Percentiles rank a stretch among this genome's conserved stretches.
These are phyloP conservation scores for Waltergamsia citrina DNA, from an alignment of 2,329 filamentous ascomycete genomes.

Conservation along the genomic window DNA sequence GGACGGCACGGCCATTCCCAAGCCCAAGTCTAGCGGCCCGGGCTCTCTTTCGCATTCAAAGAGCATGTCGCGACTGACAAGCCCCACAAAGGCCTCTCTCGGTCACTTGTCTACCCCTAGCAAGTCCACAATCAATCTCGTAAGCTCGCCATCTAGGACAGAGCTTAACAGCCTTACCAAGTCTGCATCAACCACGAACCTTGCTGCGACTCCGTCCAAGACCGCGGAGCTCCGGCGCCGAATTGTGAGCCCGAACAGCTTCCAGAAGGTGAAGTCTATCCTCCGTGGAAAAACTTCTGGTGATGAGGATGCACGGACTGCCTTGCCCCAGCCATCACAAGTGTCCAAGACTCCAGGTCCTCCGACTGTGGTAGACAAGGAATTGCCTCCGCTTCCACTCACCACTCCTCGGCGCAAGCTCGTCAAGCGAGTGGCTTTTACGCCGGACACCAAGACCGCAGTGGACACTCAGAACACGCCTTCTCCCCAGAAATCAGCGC, in stretches of 20 bases:
- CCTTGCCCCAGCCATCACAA: conserved; percentile 33
- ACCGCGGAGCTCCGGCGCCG: conserved; percentile 21
- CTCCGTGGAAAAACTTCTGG: conserved; percentile 31
- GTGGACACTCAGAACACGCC: conserved; percentile 39
- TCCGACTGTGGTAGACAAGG: conserved; percentile 27
- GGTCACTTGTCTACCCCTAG: conserved; percentile 32
- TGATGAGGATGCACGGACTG: conserved; percentile 29
- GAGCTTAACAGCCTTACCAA: conserved; percentile 31
- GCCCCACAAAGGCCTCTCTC: conserved; percentile 69
- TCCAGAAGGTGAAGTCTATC: conserved; percentile 50
- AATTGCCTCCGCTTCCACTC: conserved; percentile 39
- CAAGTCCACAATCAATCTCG: conserved; percentile 19
- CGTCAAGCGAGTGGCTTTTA: conserved; percentile 72
- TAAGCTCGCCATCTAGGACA: conserved; percentile 28
- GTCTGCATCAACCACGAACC: conserved; percentile 40
- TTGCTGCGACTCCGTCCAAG: conserved; percentile 17
- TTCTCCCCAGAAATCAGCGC: conserved; percentile 38
- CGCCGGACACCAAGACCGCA: conserved; percentile 53
- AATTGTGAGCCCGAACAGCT: conserved; percentile 37
- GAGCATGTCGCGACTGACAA: conserved; percentile 52
- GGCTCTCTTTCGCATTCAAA: conserved; percentile 29
- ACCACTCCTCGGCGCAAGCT: conserved; percentile 60
- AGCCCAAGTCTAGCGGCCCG: conserved; percentile 26
- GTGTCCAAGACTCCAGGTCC: conserved; percentile 37
- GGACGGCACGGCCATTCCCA: conserved; percentile 38